phyloP scores from a whole-genome alignment of 2,329 filamentous ascomycete species.

The Apiospora marii region DNA sequence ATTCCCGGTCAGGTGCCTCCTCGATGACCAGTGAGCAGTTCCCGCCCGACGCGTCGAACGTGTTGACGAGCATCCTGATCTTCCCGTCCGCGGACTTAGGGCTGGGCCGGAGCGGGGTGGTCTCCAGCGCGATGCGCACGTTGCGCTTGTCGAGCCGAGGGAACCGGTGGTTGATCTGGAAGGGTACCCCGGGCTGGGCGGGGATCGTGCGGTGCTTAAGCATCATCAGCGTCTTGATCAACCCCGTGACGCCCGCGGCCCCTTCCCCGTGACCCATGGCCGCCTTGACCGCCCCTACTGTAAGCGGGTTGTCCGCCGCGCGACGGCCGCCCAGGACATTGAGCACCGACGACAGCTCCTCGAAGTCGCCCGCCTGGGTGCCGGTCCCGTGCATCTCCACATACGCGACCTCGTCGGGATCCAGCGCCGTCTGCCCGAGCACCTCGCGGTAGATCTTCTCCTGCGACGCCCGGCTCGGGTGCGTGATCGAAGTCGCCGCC shows the following conservation, averaged over 20 bases:
- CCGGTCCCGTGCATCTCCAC: too few species aligned
- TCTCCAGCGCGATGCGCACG: conserved; percentile 47
- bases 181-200: conserved; percentile 57
- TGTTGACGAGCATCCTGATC: conserved; percentile 54
- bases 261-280: too few species aligned
- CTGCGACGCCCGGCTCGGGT: not conserved
- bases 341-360: too few species aligned
- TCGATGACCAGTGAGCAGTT: conserved; percentile 46
- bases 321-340: too few species aligned
- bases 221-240: conserved; percentile 36
- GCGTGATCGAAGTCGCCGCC: conserved; percentile 47
- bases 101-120: conserved; percentile 45
- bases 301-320: too few species aligned
- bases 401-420: too few species aligned
- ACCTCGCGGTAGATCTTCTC: too few species aligned
- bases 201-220: conserved; percentile 46
- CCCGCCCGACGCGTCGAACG: conserved; percentile 61
- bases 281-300: too few species aligned
- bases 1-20: conserved; percentile 25
- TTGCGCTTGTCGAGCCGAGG: conserved; percentile 49
- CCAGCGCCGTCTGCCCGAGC: too few species aligned
- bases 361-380: too few species aligned
- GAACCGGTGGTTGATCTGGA: conserved; percentile 52
- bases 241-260: too few species aligned
- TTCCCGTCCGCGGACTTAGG: conserved; percentile 29